Base-by-base conservation (phyloP, 306 rosid genomes). In the Quercus parvula region DNA sequence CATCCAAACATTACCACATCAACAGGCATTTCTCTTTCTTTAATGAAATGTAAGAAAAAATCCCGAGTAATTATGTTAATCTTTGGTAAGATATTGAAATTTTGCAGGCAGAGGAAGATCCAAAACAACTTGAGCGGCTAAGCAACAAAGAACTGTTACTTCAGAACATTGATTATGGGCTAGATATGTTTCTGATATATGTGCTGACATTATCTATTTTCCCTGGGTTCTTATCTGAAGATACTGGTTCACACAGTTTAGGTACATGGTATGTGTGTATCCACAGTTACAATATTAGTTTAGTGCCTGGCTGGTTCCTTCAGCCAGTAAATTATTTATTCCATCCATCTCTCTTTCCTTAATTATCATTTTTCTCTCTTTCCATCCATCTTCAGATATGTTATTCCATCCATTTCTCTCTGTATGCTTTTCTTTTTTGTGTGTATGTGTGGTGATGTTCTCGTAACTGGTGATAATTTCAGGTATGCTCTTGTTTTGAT, bases 141-240 rank as follows among this genome's bases (percentile, higher is more conserved):
- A 87, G 96, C 59, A 90, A 81, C 71, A 90, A 74, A 81, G 81
- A 92, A 86, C 74, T 95, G 81, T 25, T 91, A 58, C 11, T 12
- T 49, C 97, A 91, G 86, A 95, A 91, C 85, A 78, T 89, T 7
- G 99, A 95, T 77, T 93, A 91, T 70, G 97, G 93, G 5, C 8
- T 90, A 69, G 96, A 88, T 79, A 78, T 91, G 84, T 92, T 89
- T 78, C 86, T 91, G 27, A 80, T 85, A 35, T 92, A 88, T 70
- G 77, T 28, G 0, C 86, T 95, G 31, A 90, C 97, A 52, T 63
- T 95, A 35, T 90, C 98, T 55, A 92, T 91, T 68, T 94, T 91
- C 82, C 97, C 99, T 27, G 99, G 99, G 77, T 94, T 94, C 90
- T 79, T 92, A 81, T 91, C 94, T 38, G 99, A 94, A 82, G 99